Evolutionary conservation across 768 basidiomycete genomes (phyloP), one percentile per base, ranked within the genome.

Genomic region (Leucocoprinus birnbaumii): DNA sequence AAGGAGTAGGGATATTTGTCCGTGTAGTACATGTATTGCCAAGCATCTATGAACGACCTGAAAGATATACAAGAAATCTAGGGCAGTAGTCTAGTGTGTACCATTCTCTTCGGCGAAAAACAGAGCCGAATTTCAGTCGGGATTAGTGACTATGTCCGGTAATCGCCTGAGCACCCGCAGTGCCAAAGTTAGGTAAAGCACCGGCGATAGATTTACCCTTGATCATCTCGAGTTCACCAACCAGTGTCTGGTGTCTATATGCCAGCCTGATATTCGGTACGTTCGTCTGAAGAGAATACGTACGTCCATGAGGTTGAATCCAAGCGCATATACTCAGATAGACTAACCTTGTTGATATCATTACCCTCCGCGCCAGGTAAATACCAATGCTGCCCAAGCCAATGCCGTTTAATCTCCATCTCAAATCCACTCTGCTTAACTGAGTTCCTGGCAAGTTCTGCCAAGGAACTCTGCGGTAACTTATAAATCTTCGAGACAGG

Each of bases 381-480:
- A 70, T 94, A 98, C 93, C 94, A 99, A 53, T 88, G 74, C 60
- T 89, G 83, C 0, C 97, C 97, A 2, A 99, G 76, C 94, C 94
- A 95, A 67, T 91, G 94, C 9, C 91, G 86, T 73, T 98, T 98
- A 64, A 98, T 68, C 67, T 96, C 89, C 94, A 98, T 98, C 72
- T 99, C 97, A 67, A 98, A 98, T 1, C 97, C 97, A 63, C 91
- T 94, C 67, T 98, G 97, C 44, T 89, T 77, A 27, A 98, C 97
- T 0, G 94, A 96, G 73, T 99, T 99, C 41, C 97, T 86, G n/a
- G 97, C 97, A 10, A 99, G 81, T 70, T 99, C 97, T 11, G 95
- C 97, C 55, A 99, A 76, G 0, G 91, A 94, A 61, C 89, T 91
- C 67, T 93, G 96, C 0, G 96, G 91, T 49, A 98, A 73, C 71